Conservation (phyloP, 2,329 filamentous ascomycete species). For the Colletotrichum scovillei region DNA sequence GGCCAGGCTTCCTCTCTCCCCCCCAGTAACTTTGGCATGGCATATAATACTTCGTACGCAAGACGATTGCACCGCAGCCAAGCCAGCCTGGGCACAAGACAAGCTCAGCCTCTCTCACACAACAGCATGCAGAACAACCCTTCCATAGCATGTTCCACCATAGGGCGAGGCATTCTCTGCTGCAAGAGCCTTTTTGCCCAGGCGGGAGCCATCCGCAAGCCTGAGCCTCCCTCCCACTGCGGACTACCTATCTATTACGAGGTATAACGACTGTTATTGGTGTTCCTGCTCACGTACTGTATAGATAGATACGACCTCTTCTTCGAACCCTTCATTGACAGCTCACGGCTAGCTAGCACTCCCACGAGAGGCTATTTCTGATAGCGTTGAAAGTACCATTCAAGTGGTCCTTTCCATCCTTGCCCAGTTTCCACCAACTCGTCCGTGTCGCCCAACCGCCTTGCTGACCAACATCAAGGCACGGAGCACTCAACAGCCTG, state of each 20-base stretch:
- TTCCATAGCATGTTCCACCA: slow-evolving; percentile 14
- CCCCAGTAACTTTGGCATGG: neutral
- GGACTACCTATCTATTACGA: neutral
- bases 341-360: neutral
- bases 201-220: neutral
- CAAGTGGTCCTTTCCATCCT: neutral
- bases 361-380: neutral
- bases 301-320: neutral
- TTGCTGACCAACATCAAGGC: slow-evolving; percentile 32
- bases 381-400: slow-evolving; percentile 7
- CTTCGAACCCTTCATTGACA: neutral
- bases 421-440: slow-evolving; percentile 4
- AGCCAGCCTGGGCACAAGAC: neutral
- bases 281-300: neutral
- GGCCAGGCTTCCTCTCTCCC: no score
- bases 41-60: neutral
- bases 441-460: neutral
- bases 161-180: slow-evolving; percentile 6
- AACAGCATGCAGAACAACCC: slow-evolving; percentile 6
- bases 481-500: slow-evolving; percentile 30
- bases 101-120: slow-evolving; percentile 4
- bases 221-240: neutral
- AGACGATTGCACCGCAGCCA: neutral
- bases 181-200: neutral
- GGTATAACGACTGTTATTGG: neutral